Conservation (phyloP, 1,284 basidiomycete species). For the Cutaneotrichosporon cutaneum region DNA sequence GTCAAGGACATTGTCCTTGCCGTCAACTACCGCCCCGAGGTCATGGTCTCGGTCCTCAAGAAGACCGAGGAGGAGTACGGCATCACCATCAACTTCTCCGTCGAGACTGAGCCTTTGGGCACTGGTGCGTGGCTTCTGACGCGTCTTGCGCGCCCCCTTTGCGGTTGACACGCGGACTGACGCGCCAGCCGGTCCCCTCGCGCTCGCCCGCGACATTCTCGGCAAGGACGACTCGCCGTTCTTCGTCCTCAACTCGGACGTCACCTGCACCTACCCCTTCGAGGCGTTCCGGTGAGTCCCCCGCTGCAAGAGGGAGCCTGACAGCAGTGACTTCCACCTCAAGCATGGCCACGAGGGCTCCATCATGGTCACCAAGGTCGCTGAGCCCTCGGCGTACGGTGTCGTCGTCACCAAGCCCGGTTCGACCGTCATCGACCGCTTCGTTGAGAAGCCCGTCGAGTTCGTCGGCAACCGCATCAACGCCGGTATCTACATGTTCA, state of each 20-base stretch:
- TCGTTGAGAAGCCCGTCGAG: constrained; percentile 60
- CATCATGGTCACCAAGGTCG: constrained; percentile 60
- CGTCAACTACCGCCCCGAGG: constrained; percentile 59
- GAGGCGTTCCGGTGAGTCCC: constrained; percentile 57
- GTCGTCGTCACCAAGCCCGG: constrained; percentile 57
- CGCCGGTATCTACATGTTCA: constrained; percentile 61
- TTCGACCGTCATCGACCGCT: constrained; percentile 57
- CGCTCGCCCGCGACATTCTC: constrained; percentile 57
- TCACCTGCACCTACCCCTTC: constrained; percentile 59
- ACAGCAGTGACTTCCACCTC: constrained; percentile 59
- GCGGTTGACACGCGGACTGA: not conserved
- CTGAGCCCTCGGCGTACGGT: constrained; percentile 59
- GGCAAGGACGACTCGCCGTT: constrained; percentile 59
- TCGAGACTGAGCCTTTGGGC: constrained; percentile 59
- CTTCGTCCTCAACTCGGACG: constrained; percentile 60
- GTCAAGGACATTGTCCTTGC: constrained; percentile 60
- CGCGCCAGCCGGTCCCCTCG: constrained; percentile 56
- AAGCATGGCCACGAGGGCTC: constrained; percentile 58
- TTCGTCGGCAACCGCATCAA: constrained; percentile 61
- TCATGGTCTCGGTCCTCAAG: constrained; percentile 59
- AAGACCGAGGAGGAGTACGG: constrained; percentile 59
- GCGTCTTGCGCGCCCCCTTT: not conserved
- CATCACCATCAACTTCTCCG: constrained; percentile 58
- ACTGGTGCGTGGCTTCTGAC: constrained; percentile 49
- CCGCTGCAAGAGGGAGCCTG: too few relatives aligned